Conservation (phyloP, 768 basidiomycete genomes). For the Cyathus striatus region DNA sequence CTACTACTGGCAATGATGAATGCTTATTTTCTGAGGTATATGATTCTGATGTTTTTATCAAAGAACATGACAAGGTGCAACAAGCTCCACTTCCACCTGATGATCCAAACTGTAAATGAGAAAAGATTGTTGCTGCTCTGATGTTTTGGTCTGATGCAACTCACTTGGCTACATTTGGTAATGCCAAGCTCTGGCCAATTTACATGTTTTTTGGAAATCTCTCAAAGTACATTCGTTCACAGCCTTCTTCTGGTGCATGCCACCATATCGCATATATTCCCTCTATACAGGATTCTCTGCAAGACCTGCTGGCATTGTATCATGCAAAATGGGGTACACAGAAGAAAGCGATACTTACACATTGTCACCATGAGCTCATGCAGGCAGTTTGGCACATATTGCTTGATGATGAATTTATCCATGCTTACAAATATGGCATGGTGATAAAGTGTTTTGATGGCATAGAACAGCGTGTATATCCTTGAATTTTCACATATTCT, state of each 20-base stretch:
- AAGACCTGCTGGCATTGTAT: no score
- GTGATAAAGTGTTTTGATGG: conserved; percentile 25
- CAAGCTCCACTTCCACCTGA: no score
- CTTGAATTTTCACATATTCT: conserved; percentile 28
- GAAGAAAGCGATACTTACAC: conserved; percentile 20
- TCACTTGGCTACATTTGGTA: conserved; percentile 21
- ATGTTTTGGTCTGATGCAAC: conserved; percentile 16
- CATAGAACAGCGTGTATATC: conserved; percentile 20
- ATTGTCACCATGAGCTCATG: conserved; percentile 25
- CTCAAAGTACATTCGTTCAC: conserved; percentile 31
- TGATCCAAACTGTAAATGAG: conserved; percentile 9
- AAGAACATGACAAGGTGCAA: no score
- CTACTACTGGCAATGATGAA: no score
- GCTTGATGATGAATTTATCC: conserved; percentile 24
- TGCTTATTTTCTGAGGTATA: no score
- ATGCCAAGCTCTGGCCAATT: conserved; percentile 30
- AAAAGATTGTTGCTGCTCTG: conserved; percentile 8
- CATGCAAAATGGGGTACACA: no score
- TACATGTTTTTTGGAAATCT: conserved; percentile 33
- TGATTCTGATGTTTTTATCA: no score
- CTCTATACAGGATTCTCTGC: no score
- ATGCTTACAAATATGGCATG: conserved; percentile 28
- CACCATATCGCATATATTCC: conserved; percentile 40
- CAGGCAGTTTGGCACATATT: conserved; percentile 26
- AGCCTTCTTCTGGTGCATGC: conserved; percentile 19